Evolutionary conservation across 2,329 filamentous ascomycete genomes (phyloP).

Genomic region (Allantophomopsis cytisporea): DNA sequence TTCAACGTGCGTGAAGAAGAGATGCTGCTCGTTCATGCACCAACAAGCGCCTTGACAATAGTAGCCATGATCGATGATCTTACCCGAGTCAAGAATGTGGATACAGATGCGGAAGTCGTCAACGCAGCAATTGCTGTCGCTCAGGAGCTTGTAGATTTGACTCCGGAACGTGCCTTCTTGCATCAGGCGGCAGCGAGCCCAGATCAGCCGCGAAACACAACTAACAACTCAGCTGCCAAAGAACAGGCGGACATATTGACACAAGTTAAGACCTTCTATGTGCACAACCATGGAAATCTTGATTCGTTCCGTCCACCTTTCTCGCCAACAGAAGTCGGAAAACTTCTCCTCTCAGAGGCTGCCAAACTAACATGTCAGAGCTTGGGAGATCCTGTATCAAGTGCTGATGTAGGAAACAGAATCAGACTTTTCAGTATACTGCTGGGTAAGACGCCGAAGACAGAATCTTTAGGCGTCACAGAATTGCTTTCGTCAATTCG

Average conservation of each 20-base stretch:
- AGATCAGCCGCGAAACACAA: constrained; percentile 7
- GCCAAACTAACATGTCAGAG: constrained; percentile 34
- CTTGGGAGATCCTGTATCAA: constrained; percentile 24
- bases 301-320: constrained; percentile 50
- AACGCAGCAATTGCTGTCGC: constrained; percentile 31
- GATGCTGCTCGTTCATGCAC: constrained; percentile 80
- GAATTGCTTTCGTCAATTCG: constrained; percentile 36
- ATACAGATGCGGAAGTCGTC: constrained; percentile 16
- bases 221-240: constrained; percentile 12
- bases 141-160: constrained; percentile 43
- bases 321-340: constrained; percentile 36
- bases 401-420: constrained; percentile 37
- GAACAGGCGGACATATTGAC: constrained; percentile 31
- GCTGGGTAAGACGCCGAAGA: constrained; percentile 34
- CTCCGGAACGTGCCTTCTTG: constrained; percentile 51
- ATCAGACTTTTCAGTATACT: constrained; percentile 45
- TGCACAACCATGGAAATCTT: constrained; percentile 55
- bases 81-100: constrained; percentile 16
- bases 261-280: constrained; percentile 52
- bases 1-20: constrained; percentile 96
- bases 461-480: constrained; percentile 30
- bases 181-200: constrained; percentile 9
- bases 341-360: constrained; percentile 49
- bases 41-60: constrained; percentile 57
- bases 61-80: constrained; percentile 34